A percentile compares a stretch with the other conserved stretches of the same genome.
phyloP scores from a whole-genome alignment of 73 alveolate species.

The Paramecium tetraurelia region DNA sequence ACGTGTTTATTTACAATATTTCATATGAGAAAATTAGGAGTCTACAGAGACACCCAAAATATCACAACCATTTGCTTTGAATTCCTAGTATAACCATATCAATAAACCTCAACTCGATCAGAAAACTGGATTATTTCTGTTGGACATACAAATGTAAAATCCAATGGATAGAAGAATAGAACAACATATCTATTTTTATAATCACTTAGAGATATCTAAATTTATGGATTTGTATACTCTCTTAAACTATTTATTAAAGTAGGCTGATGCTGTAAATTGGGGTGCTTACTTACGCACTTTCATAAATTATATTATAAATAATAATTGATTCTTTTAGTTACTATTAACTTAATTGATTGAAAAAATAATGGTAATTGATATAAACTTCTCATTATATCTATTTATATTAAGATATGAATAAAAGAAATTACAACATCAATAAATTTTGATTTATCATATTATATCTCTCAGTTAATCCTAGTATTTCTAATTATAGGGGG shows the following conservation, averaged over 20 bases:
- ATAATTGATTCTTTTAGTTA: neutral
- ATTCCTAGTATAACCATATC: conserved; percentile 44
- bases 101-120: conserved; percentile 84
- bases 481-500: too few species aligned
- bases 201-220: neutral
- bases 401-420: neutral
- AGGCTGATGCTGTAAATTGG: conserved; percentile 66
- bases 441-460: too few species aligned
- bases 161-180: conserved; percentile 86
- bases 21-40: conserved; percentile 75
- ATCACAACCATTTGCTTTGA: conserved; percentile 78
- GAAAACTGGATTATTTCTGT: conserved; percentile 81
- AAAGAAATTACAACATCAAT: too few species aligned
- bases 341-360: neutral
- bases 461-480: too few species aligned
- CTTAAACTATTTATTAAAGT: conserved; percentile 67
- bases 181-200: conserved; percentile 20
- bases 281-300: conserved; percentile 68
- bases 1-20: conserved; percentile 77
- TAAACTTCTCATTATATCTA: neutral
- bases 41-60: conserved; percentile 72
- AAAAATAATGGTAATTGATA: neutral
- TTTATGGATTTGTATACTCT: conserved; percentile 39
- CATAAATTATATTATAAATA: neutral
- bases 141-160: conserved; percentile 97